These are phyloP conservation scores for Ilex paraguariensis DNA, from an alignment of 305 asterid species.

Conservation along the genomic window DNA sequence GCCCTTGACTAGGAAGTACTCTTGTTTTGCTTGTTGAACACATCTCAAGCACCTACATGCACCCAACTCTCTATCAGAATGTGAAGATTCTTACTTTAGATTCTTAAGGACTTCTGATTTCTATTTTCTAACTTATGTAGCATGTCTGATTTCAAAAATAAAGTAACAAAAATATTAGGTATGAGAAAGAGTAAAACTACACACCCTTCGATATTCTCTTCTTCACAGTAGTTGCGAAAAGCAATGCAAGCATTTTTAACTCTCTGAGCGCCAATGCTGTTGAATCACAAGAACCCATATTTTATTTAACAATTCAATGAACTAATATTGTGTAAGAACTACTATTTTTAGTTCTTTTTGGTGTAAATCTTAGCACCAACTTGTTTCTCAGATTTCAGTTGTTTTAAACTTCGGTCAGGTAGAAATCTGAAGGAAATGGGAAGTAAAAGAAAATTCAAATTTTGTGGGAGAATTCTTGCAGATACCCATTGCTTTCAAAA, in stretches of 20 bases:
- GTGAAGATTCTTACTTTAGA: no score
- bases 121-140: no score
- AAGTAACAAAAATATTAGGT: not conserved
- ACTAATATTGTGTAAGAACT: not conserved
- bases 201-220: constrained; percentile 41
- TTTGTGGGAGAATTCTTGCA: no score
- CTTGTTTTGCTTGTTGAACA: constrained; percentile 55
- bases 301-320: not conserved
- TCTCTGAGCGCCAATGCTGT: constrained; percentile 67
- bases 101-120: no score
- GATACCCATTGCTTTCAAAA: no score
- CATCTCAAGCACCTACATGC: constrained; percentile 47
- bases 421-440: no score
- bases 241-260: constrained; percentile 47
- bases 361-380: not conserved
- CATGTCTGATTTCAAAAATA: no score
- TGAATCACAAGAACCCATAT: not conserved
- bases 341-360: not conserved
- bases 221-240: constrained; percentile 49
- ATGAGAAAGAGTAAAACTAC: constrained; percentile 3
- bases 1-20: constrained; percentile 54
- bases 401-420: no score
- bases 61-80: not conserved
- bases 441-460: no score
- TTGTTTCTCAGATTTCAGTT: no score